Conservation (phyloP, 2,329 filamentous ascomycete species). For the Chaetomium sp. region DNA sequence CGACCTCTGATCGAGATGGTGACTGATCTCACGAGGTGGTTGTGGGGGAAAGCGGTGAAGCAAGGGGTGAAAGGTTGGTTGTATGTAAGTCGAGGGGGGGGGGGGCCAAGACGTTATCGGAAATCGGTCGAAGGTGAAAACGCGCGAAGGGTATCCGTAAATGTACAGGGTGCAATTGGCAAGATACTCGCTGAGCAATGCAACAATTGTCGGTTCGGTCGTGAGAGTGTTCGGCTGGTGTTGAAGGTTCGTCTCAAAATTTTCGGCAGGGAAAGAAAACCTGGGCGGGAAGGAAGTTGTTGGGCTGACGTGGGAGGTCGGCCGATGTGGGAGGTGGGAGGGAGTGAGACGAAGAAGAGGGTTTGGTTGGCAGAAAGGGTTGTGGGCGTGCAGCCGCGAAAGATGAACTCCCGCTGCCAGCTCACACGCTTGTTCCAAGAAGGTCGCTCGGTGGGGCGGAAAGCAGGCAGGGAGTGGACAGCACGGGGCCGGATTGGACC, state of each 20-base stretch:
- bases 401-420: slow-evolving; percentile 21
- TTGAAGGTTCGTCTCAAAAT: neutral
- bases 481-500: slow-evolving; percentile 19
- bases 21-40: slow-evolving; percentile 11
- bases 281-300: slow-evolving; percentile 6
- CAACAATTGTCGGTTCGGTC: neutral
- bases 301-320: slow-evolving; percentile 16
- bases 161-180: neutral
- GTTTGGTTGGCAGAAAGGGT: slow-evolving; percentile 15
- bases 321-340: slow-evolving; percentile 19
- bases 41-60: slow-evolving; percentile 14
- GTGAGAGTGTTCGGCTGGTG: neutral
- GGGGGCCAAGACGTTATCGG: slow-evolving; percentile 4
- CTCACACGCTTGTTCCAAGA: slow-evolving; percentile 25
- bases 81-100: neutral
- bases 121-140: slow-evolving; percentile 6
- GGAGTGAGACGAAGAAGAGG: slow-evolving; percentile 13
- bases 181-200: neutral
- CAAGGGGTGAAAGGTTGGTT: slow-evolving; percentile 3
- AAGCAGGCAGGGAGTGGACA: slow-evolving; percentile 18
- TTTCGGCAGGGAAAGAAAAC: slow-evolving; percentile 2
- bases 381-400: slow-evolving; percentile 16
- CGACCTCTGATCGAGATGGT: neutral
- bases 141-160: neutral
- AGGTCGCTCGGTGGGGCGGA: slow-evolving; percentile 18